These are phyloP conservation scores for Phaffomyces antillensis DNA, from an alignment of 805 yeast species.

Conservation along the genomic window DNA sequence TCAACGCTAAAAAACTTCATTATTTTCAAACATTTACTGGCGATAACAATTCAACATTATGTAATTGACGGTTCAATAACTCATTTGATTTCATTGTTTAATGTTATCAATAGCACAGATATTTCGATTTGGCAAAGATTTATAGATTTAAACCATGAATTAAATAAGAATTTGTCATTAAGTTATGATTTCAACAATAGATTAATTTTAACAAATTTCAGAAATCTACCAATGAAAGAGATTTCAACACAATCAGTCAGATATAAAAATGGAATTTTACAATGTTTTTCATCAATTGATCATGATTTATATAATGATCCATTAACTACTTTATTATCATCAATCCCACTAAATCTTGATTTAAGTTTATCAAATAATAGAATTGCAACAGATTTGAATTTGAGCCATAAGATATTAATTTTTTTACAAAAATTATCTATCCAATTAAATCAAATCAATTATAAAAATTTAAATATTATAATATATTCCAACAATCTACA, in stretches of 20 bases:
- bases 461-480: slow-evolving; percentile 31
- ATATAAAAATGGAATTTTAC: slow-evolving; percentile 18
- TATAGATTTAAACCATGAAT: slow-evolving; percentile 6
- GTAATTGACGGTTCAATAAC: slow-evolving; percentile 16
- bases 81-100: slow-evolving; percentile 17
- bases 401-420: slow-evolving; percentile 19
- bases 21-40: slow-evolving; percentile 51
- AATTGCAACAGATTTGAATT: slow-evolving; percentile 20
- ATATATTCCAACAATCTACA: slow-evolving; percentile 28
- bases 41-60: slow-evolving; percentile 39
- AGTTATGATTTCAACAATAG: slow-evolving; percentile 16
- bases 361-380: slow-evolving; percentile 14
- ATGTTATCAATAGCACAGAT: slow-evolving; percentile 18
- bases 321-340: slow-evolving; percentile 28
- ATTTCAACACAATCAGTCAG: slow-evolving; percentile 10
- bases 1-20: slow-evolving; percentile 47
- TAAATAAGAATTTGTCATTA: slow-evolving; percentile 13
- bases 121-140: slow-evolving; percentile 18
- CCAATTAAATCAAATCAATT: slow-evolving; percentile 30
- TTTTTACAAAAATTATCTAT: slow-evolving; percentile 27
- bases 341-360: slow-evolving; percentile 25
- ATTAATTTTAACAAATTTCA: slow-evolving; percentile 17
- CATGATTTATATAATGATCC: slow-evolving; percentile 18
- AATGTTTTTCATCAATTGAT: slow-evolving; percentile 26
- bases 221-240: slow-evolving; percentile 14